Evolutionary conservation across 169 alveolate species (phyloP), one percentile per base, ranked within the genome.

Genomic region (Hammondia hammondi): DNA sequence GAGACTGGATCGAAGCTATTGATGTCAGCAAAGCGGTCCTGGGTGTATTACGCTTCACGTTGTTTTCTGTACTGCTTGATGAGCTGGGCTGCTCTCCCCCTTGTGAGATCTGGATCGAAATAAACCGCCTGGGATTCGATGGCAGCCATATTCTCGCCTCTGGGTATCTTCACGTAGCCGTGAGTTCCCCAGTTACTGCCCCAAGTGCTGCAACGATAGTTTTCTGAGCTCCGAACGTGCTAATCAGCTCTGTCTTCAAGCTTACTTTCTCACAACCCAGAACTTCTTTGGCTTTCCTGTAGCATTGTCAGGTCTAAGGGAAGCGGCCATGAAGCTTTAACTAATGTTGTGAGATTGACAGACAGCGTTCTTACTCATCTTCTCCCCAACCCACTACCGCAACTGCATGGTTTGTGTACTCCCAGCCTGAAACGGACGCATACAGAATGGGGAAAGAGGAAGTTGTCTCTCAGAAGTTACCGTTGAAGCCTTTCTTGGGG

Each of bases 371-470:
- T 57, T 81, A 92, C 94, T 95, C 94, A 82, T 98, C 98, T 77
- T 95, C 97, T 35, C 99, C 99, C 99, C 99, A 98, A 19, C 99
- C 99, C 14, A 98, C 98, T 70, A 98, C 92, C 27, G 96, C 97
- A 24, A 98, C 97, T 5, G 99, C 99, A 88, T 98, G 99, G 87
- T 97, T 97, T 12, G 99, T 98, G 96, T 97, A 98, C 90, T 98
- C 99, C 99, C 99, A 98, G 10, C 99, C 98, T 92, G 96, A 32
- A 88, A 73, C n/a, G 17, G 29, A 0, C 56, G 21, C 32, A 32
- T 43, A 43, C 85, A 32, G 37, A 82, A 21, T 17, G 46, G 29
- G 52, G 88, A 35, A 61, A 81, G 45, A 35, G 52, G 24, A 32
- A 10, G 9, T 24, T 32, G 57, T 39, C 81, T 24, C 17, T 17